Evolutionary conservation across 140 eudicot genomes (phyloP).

Genomic region (Stevia rebaudiana): DNA sequence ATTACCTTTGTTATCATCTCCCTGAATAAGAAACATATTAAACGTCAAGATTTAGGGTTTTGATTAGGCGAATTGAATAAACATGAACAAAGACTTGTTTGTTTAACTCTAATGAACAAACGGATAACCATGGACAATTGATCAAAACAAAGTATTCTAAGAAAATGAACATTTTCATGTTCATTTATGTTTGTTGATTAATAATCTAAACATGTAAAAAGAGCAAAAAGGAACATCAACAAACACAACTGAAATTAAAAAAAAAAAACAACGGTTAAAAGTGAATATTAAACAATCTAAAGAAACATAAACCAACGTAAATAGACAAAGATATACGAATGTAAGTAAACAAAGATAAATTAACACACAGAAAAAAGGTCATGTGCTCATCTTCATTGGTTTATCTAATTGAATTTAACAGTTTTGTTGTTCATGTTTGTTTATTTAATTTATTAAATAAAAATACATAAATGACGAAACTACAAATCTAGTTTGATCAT

Average conservation of each 20-base stretch:
- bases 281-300: background rate
- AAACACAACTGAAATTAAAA: too few relatives aligned
- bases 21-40: constrained; percentile 29
- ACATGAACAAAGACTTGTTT: too few relatives aligned
- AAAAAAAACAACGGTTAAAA: too few relatives aligned
- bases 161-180: too few relatives aligned
- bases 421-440: too few relatives aligned
- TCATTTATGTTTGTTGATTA: too few relatives aligned
- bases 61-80: too few relatives aligned
- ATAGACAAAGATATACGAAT: background rate
- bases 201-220: too few relatives aligned
- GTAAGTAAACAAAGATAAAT: background rate
- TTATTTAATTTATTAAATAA: background rate
- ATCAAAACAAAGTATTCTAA: too few relatives aligned
- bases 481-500: too few relatives aligned
- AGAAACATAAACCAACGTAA: background rate
- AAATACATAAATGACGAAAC: background rate
- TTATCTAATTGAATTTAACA: background rate
- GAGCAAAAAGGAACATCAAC: too few relatives aligned
- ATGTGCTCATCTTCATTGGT: background rate
- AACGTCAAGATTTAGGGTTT: background rate
- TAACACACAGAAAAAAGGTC: background rate
- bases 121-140: too few relatives aligned
- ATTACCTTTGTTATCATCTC: constrained; percentile 63
- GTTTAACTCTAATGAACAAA: background rate